Evolutionary conservation across 2,329 filamentous ascomycete species (phyloP).

Genomic region (Pseudodiploospora longispora): DNA sequence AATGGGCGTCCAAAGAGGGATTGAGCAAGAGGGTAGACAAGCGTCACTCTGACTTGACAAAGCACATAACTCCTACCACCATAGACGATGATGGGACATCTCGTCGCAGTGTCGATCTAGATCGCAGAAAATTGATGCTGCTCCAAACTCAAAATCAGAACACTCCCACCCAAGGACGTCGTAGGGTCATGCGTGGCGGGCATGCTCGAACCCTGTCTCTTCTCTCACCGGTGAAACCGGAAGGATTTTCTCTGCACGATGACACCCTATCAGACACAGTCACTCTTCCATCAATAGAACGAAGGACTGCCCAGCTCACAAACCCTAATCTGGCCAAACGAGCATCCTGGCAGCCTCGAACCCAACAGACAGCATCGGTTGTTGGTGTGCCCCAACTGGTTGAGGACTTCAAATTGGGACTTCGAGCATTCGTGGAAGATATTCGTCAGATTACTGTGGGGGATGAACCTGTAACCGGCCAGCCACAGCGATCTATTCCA

Average conservation of each 20-base stretch:
- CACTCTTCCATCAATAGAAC: slow-evolving; percentile 20
- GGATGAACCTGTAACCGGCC: slow-evolving; percentile 70
- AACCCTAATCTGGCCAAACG: slow-evolving; percentile 41
- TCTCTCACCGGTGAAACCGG: slow-evolving; percentile 58
- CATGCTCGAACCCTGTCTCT: slow-evolving; percentile 66
- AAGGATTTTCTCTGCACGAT: slow-evolving; percentile 36
- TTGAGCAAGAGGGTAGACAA: slow-evolving; percentile 59
- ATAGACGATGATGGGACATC: slow-evolving; percentile 22
- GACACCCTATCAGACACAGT: slow-evolving; percentile 23
- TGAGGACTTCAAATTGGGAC: slow-evolving; percentile 78
- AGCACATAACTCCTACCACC: background rate
- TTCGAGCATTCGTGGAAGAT: slow-evolving; percentile 94
- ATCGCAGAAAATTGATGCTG: slow-evolving; percentile 59
- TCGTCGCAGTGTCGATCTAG: slow-evolving; percentile 52
- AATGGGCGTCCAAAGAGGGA: slow-evolving; percentile 72
- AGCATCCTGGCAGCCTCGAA: slow-evolving; percentile 51
- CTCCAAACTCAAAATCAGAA: slow-evolving; percentile 37
- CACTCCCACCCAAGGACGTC: slow-evolving; percentile 34
- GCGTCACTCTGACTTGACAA: slow-evolving; percentile 5
- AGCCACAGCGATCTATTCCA: slow-evolving; percentile 14
- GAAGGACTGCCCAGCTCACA: slow-evolving; percentile 25
- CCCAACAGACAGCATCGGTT: slow-evolving; percentile 33
- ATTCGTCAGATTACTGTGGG: slow-evolving; percentile 92
- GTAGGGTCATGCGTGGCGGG: slow-evolving; percentile 61
- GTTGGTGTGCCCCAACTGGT: slow-evolving; percentile 64